Percentiles rank a stretch among this genome's conserved stretches.
Conservation (phyloP, 805 yeast genomes). For the Cyberlindnera veronae region DNA sequence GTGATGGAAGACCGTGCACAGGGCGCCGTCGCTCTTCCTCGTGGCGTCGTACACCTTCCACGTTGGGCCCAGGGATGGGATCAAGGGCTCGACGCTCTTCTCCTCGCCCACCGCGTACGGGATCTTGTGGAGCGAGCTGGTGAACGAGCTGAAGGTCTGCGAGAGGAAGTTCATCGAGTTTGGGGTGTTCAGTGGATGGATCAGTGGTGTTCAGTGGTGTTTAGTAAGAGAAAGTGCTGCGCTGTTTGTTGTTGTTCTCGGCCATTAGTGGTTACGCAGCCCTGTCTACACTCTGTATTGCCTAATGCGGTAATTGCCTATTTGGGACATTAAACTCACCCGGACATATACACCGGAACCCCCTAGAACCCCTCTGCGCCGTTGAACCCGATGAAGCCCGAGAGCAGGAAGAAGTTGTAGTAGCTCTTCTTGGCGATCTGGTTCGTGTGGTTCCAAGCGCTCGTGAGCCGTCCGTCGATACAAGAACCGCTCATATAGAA, state of each 20-base stretch:
- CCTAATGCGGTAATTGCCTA: no score
- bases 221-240: no score
- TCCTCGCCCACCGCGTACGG: conserved; percentile 55
- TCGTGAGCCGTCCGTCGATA: conserved; percentile 76
- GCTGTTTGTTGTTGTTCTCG: no score
- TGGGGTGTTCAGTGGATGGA: not conserved
- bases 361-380: conserved; percentile 59
- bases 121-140: conserved; percentile 58
- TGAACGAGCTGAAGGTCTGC: conserved; percentile 53
- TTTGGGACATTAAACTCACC: no score
- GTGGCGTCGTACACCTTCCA: conserved; percentile 67
- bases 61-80: conserved; percentile 38
- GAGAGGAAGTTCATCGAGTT: conserved; percentile 62
- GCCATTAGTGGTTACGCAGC: no score
- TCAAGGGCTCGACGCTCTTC: conserved; percentile 27
- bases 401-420: conserved; percentile 53
- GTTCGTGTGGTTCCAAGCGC: conserved; percentile 83
- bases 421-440: conserved; percentile 64
- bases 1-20: conserved; percentile 66
- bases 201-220: no score
- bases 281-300: no score
- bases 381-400: conserved; percentile 75
- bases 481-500: conserved; percentile 83
- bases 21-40: conserved; percentile 41
- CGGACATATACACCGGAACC: no score